Evolutionary conservation across 148 eudicot genomes (phyloP).

Genomic region (Rhododendron molle): DNA sequence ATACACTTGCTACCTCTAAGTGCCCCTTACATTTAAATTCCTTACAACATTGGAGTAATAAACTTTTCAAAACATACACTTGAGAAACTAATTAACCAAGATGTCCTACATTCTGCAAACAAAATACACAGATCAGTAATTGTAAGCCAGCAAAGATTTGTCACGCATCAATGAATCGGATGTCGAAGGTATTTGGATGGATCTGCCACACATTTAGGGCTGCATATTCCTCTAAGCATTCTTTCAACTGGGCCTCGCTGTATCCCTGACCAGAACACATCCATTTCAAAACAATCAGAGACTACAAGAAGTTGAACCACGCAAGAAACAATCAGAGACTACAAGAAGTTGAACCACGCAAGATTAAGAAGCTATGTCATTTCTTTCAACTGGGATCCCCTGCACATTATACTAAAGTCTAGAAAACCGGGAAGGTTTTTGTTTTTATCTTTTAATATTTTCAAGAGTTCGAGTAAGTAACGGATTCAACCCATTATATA

Average conservation of each 20-base stretch:
- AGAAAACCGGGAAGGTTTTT: neutral
- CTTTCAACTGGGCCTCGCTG: slow-evolving; percentile 92
- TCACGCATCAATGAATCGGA: slow-evolving; percentile 88
- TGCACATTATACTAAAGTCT: neutral
- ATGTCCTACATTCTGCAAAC: neutral
- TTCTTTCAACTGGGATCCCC: neutral
- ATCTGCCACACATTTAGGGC: slow-evolving; percentile 98
- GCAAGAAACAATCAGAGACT: neutral
- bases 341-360: no score
- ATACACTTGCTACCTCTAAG: neutral
- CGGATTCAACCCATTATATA: neutral
- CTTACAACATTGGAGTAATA: neutral
- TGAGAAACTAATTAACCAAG: neutral
- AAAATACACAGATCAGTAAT: neutral
- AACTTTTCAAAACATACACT: neutral
- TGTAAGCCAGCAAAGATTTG: neutral
- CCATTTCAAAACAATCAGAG: slow-evolving; percentile 6
- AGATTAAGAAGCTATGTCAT: neutral
- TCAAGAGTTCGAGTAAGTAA: neutral
- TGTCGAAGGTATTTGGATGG: slow-evolving; percentile 89
- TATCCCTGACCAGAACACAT: slow-evolving; percentile 62
- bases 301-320: neutral
- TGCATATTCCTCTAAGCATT: slow-evolving; percentile 94
- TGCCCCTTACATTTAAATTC: neutral
- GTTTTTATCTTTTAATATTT: neutral